Evolutionary conservation across 148 eudicot genomes (phyloP).

Genomic region (Silene conica): DNA sequence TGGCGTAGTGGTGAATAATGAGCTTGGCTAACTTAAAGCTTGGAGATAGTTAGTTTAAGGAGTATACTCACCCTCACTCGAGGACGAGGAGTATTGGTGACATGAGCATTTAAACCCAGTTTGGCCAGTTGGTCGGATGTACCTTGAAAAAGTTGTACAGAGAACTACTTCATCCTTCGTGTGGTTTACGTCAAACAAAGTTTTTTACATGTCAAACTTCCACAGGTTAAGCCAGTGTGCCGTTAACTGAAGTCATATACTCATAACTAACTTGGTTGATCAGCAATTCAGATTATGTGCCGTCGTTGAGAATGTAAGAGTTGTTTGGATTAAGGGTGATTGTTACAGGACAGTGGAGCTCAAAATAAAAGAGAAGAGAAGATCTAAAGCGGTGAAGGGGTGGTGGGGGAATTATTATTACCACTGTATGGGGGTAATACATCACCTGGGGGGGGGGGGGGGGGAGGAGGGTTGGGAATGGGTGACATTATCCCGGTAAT

Average conservation of each 20-base stretch:
- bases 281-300: too few species aligned
- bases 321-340: too few species aligned
- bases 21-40: background rate
- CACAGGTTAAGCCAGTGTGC: background rate
- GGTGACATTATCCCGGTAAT: too few species aligned
- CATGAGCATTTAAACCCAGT: background rate
- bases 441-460: too few species aligned
- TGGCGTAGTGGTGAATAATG: background rate
- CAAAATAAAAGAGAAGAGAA: too few species aligned
- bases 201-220: too few species aligned
- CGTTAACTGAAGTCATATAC: background rate
- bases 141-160: background rate
- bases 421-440: too few species aligned
- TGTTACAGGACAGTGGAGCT: too few species aligned
- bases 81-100: background rate
- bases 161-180: background rate
- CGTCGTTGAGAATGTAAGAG: background rate
- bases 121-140: background rate
- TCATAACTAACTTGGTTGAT: background rate
- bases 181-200: background rate
- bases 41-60: background rate
- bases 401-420: too few species aligned
- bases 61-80: background rate
- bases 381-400: too few species aligned
- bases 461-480: too few species aligned